phyloP scores from a whole-genome alignment of 2,329 filamentous ascomycete genomes.

The Colletotrichum musae region DNA sequence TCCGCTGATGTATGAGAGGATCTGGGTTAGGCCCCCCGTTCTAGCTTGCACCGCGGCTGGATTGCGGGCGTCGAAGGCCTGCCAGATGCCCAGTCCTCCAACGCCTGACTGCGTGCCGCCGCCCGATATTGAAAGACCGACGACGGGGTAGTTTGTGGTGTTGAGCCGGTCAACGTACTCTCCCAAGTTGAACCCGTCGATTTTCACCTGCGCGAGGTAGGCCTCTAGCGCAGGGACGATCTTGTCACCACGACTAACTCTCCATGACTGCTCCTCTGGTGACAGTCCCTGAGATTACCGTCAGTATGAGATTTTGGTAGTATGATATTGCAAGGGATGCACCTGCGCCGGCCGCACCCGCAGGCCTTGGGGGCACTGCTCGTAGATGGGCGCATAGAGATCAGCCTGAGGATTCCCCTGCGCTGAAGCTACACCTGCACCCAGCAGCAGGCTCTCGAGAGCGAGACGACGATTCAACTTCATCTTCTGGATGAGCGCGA shows the following conservation, averaged over 20 bases:
- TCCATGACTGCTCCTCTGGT: constrained; percentile 44
- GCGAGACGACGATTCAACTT: neutral
- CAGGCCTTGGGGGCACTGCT: constrained; percentile 27
- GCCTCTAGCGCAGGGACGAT: constrained; percentile 43
- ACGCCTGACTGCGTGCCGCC: constrained; percentile 49
- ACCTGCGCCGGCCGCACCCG: constrained; percentile 7
- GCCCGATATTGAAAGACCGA: constrained; percentile 47
- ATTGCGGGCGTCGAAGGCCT: constrained; percentile 48
- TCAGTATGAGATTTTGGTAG: neutral
- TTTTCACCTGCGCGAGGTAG: constrained; percentile 45
- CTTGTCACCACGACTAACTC: constrained; percentile 40
- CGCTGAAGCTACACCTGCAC: neutral
- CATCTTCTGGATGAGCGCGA: neutral
- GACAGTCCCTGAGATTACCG: constrained; percentile 43
- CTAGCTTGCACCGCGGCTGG: constrained; percentile 36
- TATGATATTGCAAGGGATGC: too few species aligned
- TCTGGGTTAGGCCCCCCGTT: constrained; percentile 46
- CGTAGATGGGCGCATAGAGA: constrained; percentile 34
- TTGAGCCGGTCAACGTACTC: constrained; percentile 45
- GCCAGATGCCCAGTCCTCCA: constrained; percentile 48
- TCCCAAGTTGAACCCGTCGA: constrained; percentile 43
- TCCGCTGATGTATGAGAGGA: constrained; percentile 47
- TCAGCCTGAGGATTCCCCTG: constrained; percentile 19
- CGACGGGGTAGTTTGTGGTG: constrained; percentile 40
- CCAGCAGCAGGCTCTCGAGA: too few species aligned